Percentiles rank a stretch among this genome's conserved stretches.
These are phyloP conservation scores for Botrytis hyacinthi DNA, from an alignment of 2,329 filamentous ascomycete species.

Conservation along the genomic window DNA sequence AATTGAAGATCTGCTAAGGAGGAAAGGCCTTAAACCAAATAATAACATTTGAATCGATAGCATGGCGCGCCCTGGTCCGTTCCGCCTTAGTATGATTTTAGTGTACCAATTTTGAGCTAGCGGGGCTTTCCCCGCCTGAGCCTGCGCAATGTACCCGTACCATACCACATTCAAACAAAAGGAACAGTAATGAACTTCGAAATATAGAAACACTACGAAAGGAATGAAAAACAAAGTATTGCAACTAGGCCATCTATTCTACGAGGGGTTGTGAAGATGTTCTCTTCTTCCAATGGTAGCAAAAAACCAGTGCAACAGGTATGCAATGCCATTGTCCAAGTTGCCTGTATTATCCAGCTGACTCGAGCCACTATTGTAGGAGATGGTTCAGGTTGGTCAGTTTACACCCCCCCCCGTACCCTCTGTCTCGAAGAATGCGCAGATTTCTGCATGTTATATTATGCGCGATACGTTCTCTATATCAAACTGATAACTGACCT, in stretches of 20 bases:
- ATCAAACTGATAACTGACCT: background rate
- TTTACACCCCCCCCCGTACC: constrained; percentile 41
- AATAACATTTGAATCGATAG: constrained; percentile 5
- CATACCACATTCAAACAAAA: constrained; percentile 5
- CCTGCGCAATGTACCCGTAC: constrained; percentile 1
- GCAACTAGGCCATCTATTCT: background rate
- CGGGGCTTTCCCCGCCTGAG: constrained; percentile 1
- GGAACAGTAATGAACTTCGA: background rate
- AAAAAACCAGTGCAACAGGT: constrained; percentile 75
- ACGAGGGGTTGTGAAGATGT: constrained; percentile 47
- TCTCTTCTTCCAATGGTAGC: constrained; percentile 60
- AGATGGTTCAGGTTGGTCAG: constrained; percentile 99
- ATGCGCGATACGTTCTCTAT: background rate
- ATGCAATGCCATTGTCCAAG: constrained; percentile 37
- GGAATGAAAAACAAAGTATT: background rate
- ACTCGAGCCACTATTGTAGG: constrained; percentile 52
- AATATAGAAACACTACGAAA: constrained; percentile 2
- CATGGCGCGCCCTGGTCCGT: constrained; percentile 4
- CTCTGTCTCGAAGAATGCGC: background rate
- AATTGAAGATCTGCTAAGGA: background rate
- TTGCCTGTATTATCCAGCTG: constrained; percentile 20
- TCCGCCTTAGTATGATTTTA: constrained; percentile 9
- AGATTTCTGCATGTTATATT: background rate
- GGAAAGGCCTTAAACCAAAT: background rate
- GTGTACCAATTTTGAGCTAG: background rate